phyloP scores from a whole-genome alignment of 1,284 basidiomycete genomes.

The Pseudozyma sp. region DNA sequence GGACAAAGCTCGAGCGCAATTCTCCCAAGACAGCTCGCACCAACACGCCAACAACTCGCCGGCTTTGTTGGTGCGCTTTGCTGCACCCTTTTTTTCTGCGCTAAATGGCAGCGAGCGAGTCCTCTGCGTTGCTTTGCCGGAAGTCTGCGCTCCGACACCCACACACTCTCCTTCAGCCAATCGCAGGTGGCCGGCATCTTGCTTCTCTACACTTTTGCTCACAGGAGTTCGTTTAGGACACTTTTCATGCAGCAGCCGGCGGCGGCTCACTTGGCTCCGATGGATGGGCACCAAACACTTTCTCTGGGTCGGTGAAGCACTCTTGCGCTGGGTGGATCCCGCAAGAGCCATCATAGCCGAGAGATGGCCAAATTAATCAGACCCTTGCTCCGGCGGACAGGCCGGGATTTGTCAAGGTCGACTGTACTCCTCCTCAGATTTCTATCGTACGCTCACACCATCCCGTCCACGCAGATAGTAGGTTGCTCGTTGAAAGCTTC shows the following conservation, averaged over 20 bases:
- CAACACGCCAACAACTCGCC: not conserved
- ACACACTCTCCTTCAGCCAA: constrained; percentile 10
- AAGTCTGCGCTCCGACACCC: constrained; percentile 27
- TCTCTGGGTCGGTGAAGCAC: too few relatives aligned
- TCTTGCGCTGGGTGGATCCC: not conserved
- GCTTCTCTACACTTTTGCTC: not conserved
- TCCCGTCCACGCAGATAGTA: too few relatives aligned
- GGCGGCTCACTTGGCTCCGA: constrained; percentile 6
- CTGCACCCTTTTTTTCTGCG: constrained; percentile 2
- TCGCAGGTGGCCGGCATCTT: constrained; percentile 2
- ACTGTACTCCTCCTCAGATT: not conserved
- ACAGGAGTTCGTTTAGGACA: too few relatives aligned
- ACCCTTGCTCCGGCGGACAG: constrained; percentile 2
- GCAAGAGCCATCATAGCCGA: constrained; percentile 5
- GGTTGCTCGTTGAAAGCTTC: too few relatives aligned
- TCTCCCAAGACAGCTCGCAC: not conserved
- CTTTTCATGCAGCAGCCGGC: not conserved
- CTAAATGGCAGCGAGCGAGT: constrained; percentile 8
- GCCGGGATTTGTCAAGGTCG: not conserved
- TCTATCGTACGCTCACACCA: too few relatives aligned
- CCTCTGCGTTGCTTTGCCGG: constrained; percentile 36
- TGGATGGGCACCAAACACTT: too few relatives aligned
- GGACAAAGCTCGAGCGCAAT: constrained; percentile 1
- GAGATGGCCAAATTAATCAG: not conserved
- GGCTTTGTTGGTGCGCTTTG: not conserved